Evolutionary conservation across 768 basidiomycete species (phyloP).

Genomic region (Russula sp.): DNA sequence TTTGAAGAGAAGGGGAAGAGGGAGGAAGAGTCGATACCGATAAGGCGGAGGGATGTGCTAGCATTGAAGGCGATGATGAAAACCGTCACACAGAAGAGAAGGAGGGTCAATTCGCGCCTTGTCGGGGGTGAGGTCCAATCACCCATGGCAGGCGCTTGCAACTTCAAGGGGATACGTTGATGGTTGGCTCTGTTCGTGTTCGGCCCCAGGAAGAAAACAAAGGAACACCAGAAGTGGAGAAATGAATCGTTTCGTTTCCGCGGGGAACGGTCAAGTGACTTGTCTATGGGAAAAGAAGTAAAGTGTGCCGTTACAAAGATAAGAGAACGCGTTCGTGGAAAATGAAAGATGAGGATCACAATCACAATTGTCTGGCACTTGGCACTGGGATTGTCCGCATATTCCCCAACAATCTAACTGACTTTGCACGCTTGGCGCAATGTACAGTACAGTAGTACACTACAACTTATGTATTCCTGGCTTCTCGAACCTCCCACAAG

Average conservation of each 20-base stretch:
- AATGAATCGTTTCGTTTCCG: not conserved
- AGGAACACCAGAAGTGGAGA: not conserved
- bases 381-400: too few relatives aligned
- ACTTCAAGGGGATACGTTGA: not conserved
- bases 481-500: too few relatives aligned
- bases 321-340: not conserved
- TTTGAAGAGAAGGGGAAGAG: not conserved
- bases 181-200: not conserved
- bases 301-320: not conserved
- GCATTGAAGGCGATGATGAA: slow-evolving; percentile 74
- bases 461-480: too few relatives aligned
- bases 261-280: not conserved
- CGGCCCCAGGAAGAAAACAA: not conserved
- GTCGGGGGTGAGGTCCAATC: slow-evolving; percentile 63
- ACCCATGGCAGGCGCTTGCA: slow-evolving; percentile 8
- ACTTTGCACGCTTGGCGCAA: too few relatives aligned
- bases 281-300: not conserved
- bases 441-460: too few relatives aligned
- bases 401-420: too few relatives aligned
- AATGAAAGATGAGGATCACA: too few relatives aligned
- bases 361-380: too few relatives aligned
- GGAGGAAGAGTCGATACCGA: slow-evolving; percentile 30
- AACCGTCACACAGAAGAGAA: slow-evolving; percentile 56
- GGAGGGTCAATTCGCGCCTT: slow-evolving; percentile 64
- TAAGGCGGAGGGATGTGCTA: slow-evolving; percentile 51